A percentile compares a stretch with the other conserved stretches of the same genome.
phyloP scores from a whole-genome alignment of 176 grass and related monocot species.

The Phyllostachys edulis region DNA sequence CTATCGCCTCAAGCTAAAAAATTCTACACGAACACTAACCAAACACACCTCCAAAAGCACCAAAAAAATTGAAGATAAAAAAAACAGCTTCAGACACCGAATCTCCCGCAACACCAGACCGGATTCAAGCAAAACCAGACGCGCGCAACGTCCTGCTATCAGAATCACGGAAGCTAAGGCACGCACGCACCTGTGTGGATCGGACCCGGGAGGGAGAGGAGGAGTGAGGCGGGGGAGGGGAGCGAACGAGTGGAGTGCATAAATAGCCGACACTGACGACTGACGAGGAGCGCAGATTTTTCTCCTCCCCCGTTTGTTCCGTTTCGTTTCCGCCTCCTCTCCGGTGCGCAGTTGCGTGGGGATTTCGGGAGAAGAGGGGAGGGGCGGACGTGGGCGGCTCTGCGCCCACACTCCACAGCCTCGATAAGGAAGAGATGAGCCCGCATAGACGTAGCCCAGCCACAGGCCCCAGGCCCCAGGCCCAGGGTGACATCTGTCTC shows the following conservation, averaged over 20 bases:
- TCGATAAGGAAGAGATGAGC: conserved; percentile 47
- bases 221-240: background rate
- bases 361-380: background rate
- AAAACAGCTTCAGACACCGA: background rate
- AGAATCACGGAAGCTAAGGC: background rate
- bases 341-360: conserved; percentile 47
- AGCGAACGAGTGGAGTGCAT: background rate
- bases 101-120: background rate
- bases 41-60: background rate
- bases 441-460: conserved; percentile 9
- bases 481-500: background rate
- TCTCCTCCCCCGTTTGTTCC: background rate
- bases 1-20: background rate
- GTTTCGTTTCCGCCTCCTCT: background rate
- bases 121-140: background rate
- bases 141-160: too few relatives aligned
- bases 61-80: background rate
- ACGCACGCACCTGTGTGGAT: conserved; percentile 29
- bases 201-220: background rate
- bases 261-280: conserved; percentile 21
- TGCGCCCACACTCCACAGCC: conserved; percentile 35
- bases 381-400: conserved; percentile 42
- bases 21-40: background rate
- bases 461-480: too few relatives aligned
- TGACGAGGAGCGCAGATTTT: conserved; percentile 35